Percentiles rank a stretch among this genome's conserved stretches.
Evolutionary conservation across 164 flowering plant genomes (phyloP).

Genomic region (Nymphaea colorata): DNA sequence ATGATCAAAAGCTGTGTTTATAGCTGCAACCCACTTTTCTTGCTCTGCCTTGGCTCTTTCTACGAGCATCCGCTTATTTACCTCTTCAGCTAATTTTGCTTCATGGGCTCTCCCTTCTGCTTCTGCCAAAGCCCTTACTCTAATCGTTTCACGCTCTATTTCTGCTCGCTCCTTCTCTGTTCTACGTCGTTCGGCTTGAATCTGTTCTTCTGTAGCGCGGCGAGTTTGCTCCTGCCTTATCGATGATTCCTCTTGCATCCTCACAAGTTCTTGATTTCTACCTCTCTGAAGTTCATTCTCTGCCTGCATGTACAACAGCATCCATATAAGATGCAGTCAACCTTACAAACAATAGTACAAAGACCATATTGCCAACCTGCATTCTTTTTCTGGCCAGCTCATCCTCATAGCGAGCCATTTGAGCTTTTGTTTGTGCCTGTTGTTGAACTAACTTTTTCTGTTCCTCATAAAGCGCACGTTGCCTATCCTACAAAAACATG

Average conservation of each 20-base stretch:
- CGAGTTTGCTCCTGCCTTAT: constrained; percentile 73
- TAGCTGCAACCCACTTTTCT: constrained; percentile 89
- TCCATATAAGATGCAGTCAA: background rate
- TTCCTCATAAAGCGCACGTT: constrained; percentile 66
- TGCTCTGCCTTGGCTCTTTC: constrained; percentile 71
- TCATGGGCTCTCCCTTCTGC: constrained; percentile 96
- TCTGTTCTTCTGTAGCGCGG: constrained; percentile 78
- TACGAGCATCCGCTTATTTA: constrained; percentile 55
- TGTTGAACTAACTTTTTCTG: constrained; percentile 67
- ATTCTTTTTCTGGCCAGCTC: constrained; percentile 86
- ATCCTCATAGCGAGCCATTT: constrained; percentile 85
- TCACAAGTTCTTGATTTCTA: constrained; percentile 86
- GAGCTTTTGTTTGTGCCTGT: constrained; percentile 76
- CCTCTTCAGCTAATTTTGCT: constrained; percentile 79
- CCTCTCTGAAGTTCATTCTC: constrained; percentile 74
- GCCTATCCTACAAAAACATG: constrained; percentile 50
- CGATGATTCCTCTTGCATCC: constrained; percentile 84
- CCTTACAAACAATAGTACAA: background rate
- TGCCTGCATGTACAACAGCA: constrained; percentile 30
- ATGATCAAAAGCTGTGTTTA: constrained; percentile 84
- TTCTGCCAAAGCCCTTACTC: constrained; percentile 75
- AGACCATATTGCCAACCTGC: constrained; percentile 34
- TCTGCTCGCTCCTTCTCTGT: constrained; percentile 90
- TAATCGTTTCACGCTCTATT: constrained; percentile 76
- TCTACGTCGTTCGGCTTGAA: constrained; percentile 80